phyloP scores from a whole-genome alignment of 257 asterid species.

The Ilex aquifolium region DNA sequence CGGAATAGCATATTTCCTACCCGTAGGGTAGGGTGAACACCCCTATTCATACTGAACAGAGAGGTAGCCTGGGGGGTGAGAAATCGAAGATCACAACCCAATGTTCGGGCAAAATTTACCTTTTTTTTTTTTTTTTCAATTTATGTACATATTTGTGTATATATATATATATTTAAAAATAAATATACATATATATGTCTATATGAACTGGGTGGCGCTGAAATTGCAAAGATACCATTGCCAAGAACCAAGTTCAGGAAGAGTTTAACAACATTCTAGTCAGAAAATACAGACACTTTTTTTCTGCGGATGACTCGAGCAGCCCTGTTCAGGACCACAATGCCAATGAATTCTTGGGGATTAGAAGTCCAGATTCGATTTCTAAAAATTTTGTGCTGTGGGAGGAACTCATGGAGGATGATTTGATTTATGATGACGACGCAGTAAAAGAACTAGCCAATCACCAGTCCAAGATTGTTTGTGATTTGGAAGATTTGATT shows the following conservation, averaged over 20 bases:
- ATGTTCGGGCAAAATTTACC: no score
- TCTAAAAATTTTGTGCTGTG: constrained; percentile 72
- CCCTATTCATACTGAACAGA: no score
- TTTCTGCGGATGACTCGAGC: constrained; percentile 36
- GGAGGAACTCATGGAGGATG: constrained; percentile 93
- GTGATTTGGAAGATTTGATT: constrained; percentile 38
- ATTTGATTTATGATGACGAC: constrained; percentile 66
- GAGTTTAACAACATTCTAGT: constrained; percentile 30
- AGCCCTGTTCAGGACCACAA: constrained; percentile 20
- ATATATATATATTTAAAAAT: no score
- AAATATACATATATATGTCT: no score
- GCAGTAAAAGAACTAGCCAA: constrained; percentile 7
- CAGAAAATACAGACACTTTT: constrained; percentile 42
- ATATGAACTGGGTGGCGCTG: constrained; percentile 11
- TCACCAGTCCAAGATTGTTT: constrained; percentile 33
- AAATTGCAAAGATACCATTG: not conserved
- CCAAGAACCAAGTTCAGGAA: constrained; percentile 12
- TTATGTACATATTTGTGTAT: no score
- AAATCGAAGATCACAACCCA: no score
- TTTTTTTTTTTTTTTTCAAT: no score
- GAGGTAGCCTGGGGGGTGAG: no score
- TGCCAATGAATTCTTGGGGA: constrained; percentile 19
- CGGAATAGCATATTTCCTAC: no score
- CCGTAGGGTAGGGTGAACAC: no score
- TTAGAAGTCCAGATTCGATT: constrained; percentile 13